Evolutionary conservation across 441 rosid species (phyloP).

Genomic region (Hura crepitans): DNA sequence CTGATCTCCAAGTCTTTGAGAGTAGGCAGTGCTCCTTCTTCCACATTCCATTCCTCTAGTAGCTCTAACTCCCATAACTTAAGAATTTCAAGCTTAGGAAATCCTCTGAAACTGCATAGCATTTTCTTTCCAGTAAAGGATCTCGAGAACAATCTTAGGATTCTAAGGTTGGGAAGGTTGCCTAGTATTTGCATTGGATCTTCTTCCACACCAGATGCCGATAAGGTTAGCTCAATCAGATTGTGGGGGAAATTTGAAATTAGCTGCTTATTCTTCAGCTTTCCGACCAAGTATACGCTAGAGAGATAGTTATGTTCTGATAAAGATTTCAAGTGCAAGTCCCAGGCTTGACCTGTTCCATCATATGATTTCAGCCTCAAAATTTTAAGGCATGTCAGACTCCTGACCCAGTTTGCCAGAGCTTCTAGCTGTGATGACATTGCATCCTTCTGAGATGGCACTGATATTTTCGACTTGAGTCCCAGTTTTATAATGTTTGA

Average conservation of each 20-base stretch:
- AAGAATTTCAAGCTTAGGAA: background rate
- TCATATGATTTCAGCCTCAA: background rate
- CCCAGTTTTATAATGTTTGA: background rate
- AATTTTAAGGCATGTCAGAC: background rate
- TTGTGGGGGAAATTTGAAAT: background rate
- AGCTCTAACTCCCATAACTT: background rate
- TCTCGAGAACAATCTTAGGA: background rate
- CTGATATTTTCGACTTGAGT: background rate
- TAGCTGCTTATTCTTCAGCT: background rate
- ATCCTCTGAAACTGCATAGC: background rate
- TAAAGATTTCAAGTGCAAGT: background rate
- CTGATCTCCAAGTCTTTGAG: slow-evolving; percentile 8
- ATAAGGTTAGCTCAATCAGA: slow-evolving; percentile 3
- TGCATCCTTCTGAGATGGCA: background rate
- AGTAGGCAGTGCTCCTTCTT: background rate
- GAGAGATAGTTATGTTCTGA: background rate
- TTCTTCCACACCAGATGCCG: background rate
- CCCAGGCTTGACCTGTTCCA: background rate
- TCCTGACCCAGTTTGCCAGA: background rate
- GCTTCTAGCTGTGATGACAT: background rate
- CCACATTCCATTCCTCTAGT: background rate
- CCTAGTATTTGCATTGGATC: slow-evolving; percentile 2
- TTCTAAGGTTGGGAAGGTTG: slow-evolving; percentile 3
- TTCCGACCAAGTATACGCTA: background rate
- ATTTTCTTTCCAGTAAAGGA: background rate